A percentile compares a stretch with the other conserved stretches of the same genome.
These are phyloP conservation scores for Podospora bellae-mahoneyi DNA, from an alignment of 495 filamentous ascomycete genomes.

Conservation along the genomic window DNA sequence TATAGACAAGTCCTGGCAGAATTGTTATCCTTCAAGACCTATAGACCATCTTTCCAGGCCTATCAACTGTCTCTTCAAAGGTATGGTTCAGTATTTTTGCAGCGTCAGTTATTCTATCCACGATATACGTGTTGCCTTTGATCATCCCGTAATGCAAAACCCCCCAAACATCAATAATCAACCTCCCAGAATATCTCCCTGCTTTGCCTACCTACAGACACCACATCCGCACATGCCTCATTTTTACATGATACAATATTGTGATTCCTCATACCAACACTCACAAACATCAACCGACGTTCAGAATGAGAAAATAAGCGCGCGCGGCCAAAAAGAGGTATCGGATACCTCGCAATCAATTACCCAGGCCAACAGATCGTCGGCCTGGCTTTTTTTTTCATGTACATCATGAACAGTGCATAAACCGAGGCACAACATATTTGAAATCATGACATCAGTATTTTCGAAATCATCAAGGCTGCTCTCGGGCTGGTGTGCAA, in stretches of 20 bases:
- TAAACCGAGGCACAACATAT: neutral
- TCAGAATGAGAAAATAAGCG: neutral
- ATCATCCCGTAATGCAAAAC: neutral
- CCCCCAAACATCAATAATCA: neutral
- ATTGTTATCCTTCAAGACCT: too few species aligned
- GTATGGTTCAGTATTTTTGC: too few species aligned
- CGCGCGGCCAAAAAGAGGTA: neutral
- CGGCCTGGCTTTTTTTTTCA: neutral
- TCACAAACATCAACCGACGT: neutral
- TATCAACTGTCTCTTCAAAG: too few species aligned
- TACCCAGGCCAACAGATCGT: neutral
- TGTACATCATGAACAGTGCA: neutral
- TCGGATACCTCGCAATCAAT: neutral
- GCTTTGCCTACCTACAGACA: neutral
- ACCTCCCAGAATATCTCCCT: neutral
- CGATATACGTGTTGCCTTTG: too few species aligned
- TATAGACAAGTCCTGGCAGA: too few species aligned
- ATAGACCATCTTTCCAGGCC: too few species aligned
- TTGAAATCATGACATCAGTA: too few species aligned
- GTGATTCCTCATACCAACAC: neutral
- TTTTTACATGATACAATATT: neutral
- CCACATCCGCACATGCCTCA: neutral
- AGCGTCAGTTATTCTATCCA: too few species aligned
- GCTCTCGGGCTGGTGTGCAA: too few species aligned
- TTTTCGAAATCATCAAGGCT: too few species aligned